Conservation (phyloP, 345 rosid species). For the Lepidium sativum region DNA sequence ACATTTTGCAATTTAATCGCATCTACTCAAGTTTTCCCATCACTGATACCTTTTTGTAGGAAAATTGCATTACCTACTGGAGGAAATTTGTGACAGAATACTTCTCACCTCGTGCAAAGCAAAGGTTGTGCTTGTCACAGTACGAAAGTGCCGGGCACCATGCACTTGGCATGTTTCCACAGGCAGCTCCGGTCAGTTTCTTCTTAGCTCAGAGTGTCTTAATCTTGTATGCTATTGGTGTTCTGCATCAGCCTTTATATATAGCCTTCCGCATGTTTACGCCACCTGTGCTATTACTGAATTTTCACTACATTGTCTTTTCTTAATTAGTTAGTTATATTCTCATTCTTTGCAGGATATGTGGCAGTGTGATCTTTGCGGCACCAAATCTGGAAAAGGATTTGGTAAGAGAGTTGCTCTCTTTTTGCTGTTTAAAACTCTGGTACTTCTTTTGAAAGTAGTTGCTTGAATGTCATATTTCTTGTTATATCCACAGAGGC, state of each 20-base stretch:
- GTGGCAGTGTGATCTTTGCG: constrained; percentile 33
- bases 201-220: not conserved
- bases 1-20: not conserved
- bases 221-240: constrained; percentile 3
- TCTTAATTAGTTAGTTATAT: not conserved
- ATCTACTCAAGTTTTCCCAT: not conserved
- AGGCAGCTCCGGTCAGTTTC: constrained; percentile 77
- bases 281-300: not conserved
- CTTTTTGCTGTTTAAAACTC: not conserved
- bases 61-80: constrained; percentile 85
- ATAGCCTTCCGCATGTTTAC: not conserved
- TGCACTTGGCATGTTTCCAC: constrained; percentile 92
- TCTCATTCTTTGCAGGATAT: constrained; percentile 22
- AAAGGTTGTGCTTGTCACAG: constrained; percentile 84
- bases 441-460: not conserved
- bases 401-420: constrained; percentile 23
- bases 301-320: not conserved
- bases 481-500: constrained; percentile 51
- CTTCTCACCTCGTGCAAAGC: constrained; percentile 91
- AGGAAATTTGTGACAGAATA: constrained; percentile 88
- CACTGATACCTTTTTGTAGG: constrained; percentile 38
- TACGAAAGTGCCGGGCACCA: constrained; percentile 82
- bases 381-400: constrained; percentile 32
- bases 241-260: not conserved
- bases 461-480: not conserved